These are phyloP conservation scores for Terfezia claveryi DNA, from an alignment of 495 filamentous ascomycete species.

Conservation along the genomic window DNA sequence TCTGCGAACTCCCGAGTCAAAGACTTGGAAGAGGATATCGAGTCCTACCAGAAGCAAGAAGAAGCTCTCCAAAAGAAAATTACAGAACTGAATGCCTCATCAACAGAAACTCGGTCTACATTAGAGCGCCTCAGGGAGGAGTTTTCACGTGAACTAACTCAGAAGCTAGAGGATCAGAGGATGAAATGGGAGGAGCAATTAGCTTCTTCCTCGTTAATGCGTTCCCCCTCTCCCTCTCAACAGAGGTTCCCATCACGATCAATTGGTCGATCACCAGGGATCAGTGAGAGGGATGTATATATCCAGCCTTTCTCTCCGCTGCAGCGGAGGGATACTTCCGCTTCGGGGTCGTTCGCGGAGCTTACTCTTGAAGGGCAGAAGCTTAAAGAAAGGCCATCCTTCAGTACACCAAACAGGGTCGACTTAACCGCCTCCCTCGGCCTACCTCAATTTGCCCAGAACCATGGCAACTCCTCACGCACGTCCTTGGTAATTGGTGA, in stretches of 20 bases:
- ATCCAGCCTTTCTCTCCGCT: background rate
- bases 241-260: background rate
- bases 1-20: slow-evolving; percentile 39
- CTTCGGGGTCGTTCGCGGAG: slow-evolving; percentile 16
- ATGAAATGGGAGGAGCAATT: slow-evolving; percentile 45
- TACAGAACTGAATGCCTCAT: slow-evolving; percentile 36
- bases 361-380: slow-evolving; percentile 18
- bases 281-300: background rate
- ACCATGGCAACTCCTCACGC: slow-evolving; percentile 25
- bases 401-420: background rate
- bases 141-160: slow-evolving; percentile 37
- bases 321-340: slow-evolving; percentile 11
- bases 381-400: slow-evolving; percentile 10
- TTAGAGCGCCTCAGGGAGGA: slow-evolving; percentile 48
- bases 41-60: slow-evolving; percentile 25
- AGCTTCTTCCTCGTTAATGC: slow-evolving; percentile 3
- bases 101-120: slow-evolving; percentile 20
- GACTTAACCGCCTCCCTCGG: slow-evolving; percentile 28
- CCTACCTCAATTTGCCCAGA: slow-evolving; percentile 22
- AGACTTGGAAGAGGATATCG: slow-evolving; percentile 33
- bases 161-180: slow-evolving; percentile 49
- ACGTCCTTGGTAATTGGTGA: slow-evolving; percentile 21
- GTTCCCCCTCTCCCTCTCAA: background rate
- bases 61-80: slow-evolving; percentile 50
- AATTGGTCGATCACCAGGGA: background rate